Base-by-base conservation (phyloP, 768 basidiomycete species). In the Nidularia sp. region DNA sequence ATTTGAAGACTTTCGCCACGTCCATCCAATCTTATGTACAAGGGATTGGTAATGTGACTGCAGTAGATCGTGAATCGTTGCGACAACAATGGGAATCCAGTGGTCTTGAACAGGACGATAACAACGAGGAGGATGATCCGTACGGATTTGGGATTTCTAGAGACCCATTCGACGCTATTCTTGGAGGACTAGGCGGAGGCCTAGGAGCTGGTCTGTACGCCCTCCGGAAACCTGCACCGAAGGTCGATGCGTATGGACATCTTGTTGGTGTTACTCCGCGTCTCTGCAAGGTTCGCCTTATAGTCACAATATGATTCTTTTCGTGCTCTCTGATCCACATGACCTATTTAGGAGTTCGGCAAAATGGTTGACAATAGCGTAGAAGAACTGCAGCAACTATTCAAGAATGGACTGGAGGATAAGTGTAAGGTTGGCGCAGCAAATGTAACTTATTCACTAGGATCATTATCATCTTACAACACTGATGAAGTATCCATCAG, bases 331-430 rank as follows among this genome's bases (percentile, higher is more conserved):
- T 48, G 33, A 49, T 43, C 48, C 50, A 48, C 10, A 50, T 34
- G n/a, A 36, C 35, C 29, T 36, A 12, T 45, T 29, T 31, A 83
- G 82, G 76, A 75, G 55, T 83, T 85, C 55, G 58, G 60, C 4
- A 59, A 61, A 18, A 64, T 80, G 34, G 68, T 80, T 1, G 73
- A 80, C 13, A 62, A 71, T 1, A 74, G 69, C 43, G 77, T 83
- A 3, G 52, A 63, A 6, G 72, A 74, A 22, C 69, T 85, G 9
- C 74, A 84, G 56, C 62, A 69, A 2, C 62, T 68, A 34, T 79
- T 84, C 65, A 70, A 70, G 41, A 78, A 80, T 46, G 81, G 81
- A 6, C 65, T 85, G 7, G 81, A 85, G 55, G 80, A 82, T 34
- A 83, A 80, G 53, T 83, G 82, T 56, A 70, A 70, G 47, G 62